These are phyloP conservation scores for Truncatella angustata DNA, from an alignment of 2,329 filamentous ascomycete genomes.

Conservation along the genomic window DNA sequence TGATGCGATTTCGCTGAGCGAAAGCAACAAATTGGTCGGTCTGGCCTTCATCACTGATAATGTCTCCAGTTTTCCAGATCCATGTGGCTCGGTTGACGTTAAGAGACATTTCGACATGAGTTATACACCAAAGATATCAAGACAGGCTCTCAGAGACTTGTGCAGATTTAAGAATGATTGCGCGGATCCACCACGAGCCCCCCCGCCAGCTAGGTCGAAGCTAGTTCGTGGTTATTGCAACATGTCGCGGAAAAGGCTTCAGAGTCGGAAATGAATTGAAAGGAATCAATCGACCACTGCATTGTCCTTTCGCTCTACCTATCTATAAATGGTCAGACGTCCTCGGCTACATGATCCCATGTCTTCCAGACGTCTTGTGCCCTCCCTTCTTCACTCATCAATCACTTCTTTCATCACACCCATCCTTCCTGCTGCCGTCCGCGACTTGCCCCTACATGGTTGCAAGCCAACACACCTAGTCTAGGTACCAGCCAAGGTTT, in stretches of 20 bases:
- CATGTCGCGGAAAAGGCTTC: no score
- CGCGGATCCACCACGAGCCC: no score
- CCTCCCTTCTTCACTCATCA: not conserved
- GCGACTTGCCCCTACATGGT: not conserved
- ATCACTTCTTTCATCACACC: no score
- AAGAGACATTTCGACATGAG: not conserved
- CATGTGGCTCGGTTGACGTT: not conserved
- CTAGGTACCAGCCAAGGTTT: not conserved
- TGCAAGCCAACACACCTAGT: no score
- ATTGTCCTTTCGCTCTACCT: no score
- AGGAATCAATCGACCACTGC: conserved; percentile 3
- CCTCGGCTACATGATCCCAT: no score
- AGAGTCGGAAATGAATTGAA: no score
- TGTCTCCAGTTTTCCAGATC: not conserved
- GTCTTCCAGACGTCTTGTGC: not conserved
- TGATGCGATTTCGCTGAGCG: not conserved
- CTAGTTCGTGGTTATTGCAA: no score
- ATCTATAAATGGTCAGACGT: no score
- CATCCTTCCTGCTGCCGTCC: not conserved
- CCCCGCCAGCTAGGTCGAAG: no score
- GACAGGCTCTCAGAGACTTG: no score
- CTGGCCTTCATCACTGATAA: not conserved
- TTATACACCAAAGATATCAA: not conserved
- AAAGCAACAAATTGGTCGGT: not conserved
- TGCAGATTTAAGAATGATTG: no score